Evolutionary conservation across 140 eudicot genomes (phyloP), one percentile per base, ranked within the genome.

Genomic region (Cichorium intybus): DNA sequence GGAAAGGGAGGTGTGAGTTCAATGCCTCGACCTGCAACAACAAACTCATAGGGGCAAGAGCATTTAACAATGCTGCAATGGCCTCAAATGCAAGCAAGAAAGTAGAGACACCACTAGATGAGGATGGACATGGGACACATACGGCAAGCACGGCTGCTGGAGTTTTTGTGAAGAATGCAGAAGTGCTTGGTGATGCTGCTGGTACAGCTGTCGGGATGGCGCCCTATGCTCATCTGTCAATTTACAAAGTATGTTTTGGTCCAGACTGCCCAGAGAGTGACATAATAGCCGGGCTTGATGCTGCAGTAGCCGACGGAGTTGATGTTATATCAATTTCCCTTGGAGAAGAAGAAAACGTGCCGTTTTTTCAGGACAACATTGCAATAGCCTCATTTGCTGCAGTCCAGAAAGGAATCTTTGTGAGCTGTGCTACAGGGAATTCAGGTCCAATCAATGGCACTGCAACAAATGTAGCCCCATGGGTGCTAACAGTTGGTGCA

Each of bases 401-500:
- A 27, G 31, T 1, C 5, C 6, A 4, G 31, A 27, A 27, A 46
- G 80, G 81, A 1, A 81, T 81, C 29, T 52, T 70, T 6, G 83
- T 77, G 16, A 79, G 79, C 18, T 73, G 75, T 64, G 63, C 87
- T 0, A 80, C 81, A 0, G 84, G 87, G 12, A 81, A 81, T 20
- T 17, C 15, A 3, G 84, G 87, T 9, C 81, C 87, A 1, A 24
- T 9, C 4, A 56, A 46, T 63, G 41, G 29, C 3, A 41, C 69
- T 0, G 47, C 72, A 39, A 20, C 57, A 2, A 77, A 81, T 31
- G 81, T 52, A 5, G 80, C 84, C 6, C 84, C 84, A 0, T 81
- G 87, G 87, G 68, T 77, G 18, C 65, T 81, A 1, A 77, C 84
- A 0, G 87, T 78, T 15, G 87, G 82, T 5, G 87, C 87, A 0